phyloP scores from a whole-genome alignment of 352 stramenopile species.

The Globisporangium cylindrosporum region DNA sequence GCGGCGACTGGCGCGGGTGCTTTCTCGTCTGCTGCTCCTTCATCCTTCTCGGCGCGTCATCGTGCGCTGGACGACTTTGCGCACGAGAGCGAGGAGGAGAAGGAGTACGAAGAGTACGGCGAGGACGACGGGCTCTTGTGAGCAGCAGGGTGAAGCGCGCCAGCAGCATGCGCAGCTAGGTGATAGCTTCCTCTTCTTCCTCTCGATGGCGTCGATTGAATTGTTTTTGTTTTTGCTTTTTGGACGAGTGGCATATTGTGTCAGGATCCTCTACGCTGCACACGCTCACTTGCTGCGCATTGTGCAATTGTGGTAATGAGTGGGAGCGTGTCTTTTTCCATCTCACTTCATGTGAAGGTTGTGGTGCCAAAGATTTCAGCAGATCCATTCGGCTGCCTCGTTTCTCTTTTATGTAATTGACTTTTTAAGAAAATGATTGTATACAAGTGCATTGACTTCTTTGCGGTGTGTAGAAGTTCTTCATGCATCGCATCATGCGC shows the following conservation, averaged over 20 bases:
- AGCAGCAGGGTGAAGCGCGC: slow-evolving; percentile 7
- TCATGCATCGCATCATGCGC: not conserved
- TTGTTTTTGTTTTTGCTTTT: slow-evolving; percentile 16
- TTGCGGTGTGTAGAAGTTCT: not conserved
- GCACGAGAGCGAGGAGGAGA: slow-evolving; percentile 41
- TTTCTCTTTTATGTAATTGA: not conserved
- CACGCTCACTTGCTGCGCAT: not conserved
- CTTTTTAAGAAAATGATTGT: slow-evolving; percentile 2
- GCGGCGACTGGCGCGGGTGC: no score
- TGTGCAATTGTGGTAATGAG: not conserved
- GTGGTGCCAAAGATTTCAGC: not conserved
- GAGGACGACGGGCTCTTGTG: slow-evolving; percentile 60
- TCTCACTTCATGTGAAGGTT: not conserved
- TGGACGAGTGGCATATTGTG: not conserved
- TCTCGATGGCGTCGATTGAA: not conserved
- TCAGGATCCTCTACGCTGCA: no score
- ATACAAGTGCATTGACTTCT: not conserved
- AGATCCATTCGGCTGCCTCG: not conserved
- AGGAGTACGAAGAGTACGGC: slow-evolving; percentile 47
- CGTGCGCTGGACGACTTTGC: slow-evolving; percentile 4
- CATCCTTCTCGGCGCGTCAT: not conserved
- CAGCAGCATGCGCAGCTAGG: not conserved
- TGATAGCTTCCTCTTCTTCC: not conserved
- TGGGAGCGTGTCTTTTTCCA: not conserved
- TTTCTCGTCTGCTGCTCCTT: not conserved